Evolutionary conservation across 2,329 filamentous ascomycete species (phyloP).

Genomic region (Trichoderma oligosporum): DNA sequence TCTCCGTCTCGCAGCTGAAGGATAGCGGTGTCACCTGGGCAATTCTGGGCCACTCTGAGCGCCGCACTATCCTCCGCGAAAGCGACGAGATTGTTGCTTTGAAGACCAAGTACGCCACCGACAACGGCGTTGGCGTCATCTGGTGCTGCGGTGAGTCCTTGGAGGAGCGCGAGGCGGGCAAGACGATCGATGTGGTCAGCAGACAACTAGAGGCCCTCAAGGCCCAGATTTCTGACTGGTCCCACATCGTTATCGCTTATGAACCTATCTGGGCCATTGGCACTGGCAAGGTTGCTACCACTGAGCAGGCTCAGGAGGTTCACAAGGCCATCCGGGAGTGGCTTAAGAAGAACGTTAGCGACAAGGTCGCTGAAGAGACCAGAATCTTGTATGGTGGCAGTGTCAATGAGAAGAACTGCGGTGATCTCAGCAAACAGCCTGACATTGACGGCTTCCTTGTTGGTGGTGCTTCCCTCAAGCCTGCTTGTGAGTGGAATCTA

Average conservation of each 20-base stretch:
- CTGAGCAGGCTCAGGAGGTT: conserved; percentile 87
- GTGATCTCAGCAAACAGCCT: conserved; percentile 81
- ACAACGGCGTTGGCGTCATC: conserved; percentile 84
- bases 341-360: conserved; percentile 68
- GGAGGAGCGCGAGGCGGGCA: conserved; percentile 80
- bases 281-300: conserved; percentile 88
- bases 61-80: conserved; percentile 85
- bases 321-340: conserved; percentile 89
- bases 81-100: conserved; percentile 77
- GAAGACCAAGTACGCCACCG: conserved; percentile 92
- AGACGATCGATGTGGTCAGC: conserved; percentile 83
- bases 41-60: conserved; percentile 92
- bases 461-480: conserved; percentile 94
- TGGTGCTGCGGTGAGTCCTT: conserved; percentile 96
- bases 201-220: conserved; percentile 81
- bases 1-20: conserved; percentile 85
- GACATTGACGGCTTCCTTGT: conserved; percentile 99
- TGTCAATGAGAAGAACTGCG: conserved; percentile 97
- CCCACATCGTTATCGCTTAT: conserved; percentile 92
- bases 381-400: conserved; percentile 95
- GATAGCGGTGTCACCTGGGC: conserved; percentile 87
- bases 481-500: conserved; percentile 65
- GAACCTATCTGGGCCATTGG: conserved; percentile 97
- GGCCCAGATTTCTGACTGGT: conserved; percentile 76
- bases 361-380: conserved; percentile 76